Base-by-base conservation (phyloP, 768 basidiomycete genomes). In the Podaxis sp. region DNA sequence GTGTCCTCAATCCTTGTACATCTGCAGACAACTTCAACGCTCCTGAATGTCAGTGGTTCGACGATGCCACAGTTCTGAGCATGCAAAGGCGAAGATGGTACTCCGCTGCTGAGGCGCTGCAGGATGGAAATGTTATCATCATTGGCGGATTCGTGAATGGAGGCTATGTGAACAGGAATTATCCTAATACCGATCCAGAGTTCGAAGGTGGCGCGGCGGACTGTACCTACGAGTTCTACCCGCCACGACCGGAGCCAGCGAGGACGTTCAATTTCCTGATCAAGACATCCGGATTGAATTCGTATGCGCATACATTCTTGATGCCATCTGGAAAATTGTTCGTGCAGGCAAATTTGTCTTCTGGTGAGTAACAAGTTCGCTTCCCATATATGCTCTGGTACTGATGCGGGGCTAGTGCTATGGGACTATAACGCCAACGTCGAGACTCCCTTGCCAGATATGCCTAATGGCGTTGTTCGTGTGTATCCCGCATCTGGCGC, bases 401-500 rank as follows among this genome's bases (percentile, higher is more conserved):
- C 46, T 40, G 7, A 63, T 15, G 12, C 12, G 24, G 17, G 6
- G 38, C 13, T 42, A 81, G 80, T 76, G 59, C 69, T 81, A 17
- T 82, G 80, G 88, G 83, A 91, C 63, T 79, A 82, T 46, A 68
- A 75, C 4, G 74, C 70, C 33, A 90, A 91, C 69, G 58, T 72
- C 3, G 89, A 92, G 71, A 86, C 80, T 0, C 76, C 78, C 2
- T 80, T 93, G 11, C 91, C 92, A 2, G 75, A 83, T 65, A 92
- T 92, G 90, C 92, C 91, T 0, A 78, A 79, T 33, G 76, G 80
- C 49, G 86, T 96, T 51, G 86, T 84, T 22, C 89, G 94, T 33
- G 90, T 93, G 3, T 96, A 96, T 70, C 95, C 95, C 8, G 96
- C 90, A 0, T 94, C 94, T 8, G 94, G 92, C 36, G 96, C 90